Conservation (phyloP, 345 rosid species). For the Pugionium cornutum region DNA sequence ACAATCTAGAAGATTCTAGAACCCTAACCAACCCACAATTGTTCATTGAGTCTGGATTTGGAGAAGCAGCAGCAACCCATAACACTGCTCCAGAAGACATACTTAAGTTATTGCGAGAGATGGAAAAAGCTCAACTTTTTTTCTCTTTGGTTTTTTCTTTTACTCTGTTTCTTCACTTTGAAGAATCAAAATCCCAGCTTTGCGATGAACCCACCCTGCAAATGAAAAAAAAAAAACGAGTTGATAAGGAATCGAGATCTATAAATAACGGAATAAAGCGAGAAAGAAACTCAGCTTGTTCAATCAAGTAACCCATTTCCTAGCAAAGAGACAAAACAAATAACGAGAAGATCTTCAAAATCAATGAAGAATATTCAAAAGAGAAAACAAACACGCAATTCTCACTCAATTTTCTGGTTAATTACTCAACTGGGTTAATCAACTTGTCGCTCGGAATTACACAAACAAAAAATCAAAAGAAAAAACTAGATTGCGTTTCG, state of each 20-base stretch:
- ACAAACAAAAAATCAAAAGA: slow-evolving; percentile 4
- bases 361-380: slow-evolving; percentile 1
- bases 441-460: background rate
- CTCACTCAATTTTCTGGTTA: background rate
- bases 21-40: slow-evolving; percentile 32
- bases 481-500: slow-evolving; percentile 11
- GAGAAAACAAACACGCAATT: slow-evolving; percentile 19
- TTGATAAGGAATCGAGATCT: slow-evolving; percentile 25
- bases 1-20: slow-evolving; percentile 34
- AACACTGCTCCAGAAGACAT: slow-evolving; percentile 45
- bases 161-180: slow-evolving; percentile 38
- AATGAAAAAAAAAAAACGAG: slow-evolving; percentile 21
- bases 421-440: slow-evolving; percentile 25
- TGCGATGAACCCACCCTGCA: slow-evolving; percentile 33
- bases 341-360: slow-evolving; percentile 18
- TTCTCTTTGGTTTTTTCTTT: background rate
- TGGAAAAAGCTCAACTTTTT: slow-evolving; percentile 10
- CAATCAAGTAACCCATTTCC: background rate
- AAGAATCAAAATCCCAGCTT: slow-evolving; percentile 23
- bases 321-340: background rate
- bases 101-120: slow-evolving; percentile 12
- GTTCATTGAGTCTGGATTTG: slow-evolving; percentile 37
- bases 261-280: no score
- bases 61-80: slow-evolving; percentile 40
- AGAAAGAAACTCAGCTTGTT: slow-evolving; percentile 4